Evolutionary conservation across 768 basidiomycete genomes (phyloP).

Genomic region (Podaxis carcinomalis): DNA sequence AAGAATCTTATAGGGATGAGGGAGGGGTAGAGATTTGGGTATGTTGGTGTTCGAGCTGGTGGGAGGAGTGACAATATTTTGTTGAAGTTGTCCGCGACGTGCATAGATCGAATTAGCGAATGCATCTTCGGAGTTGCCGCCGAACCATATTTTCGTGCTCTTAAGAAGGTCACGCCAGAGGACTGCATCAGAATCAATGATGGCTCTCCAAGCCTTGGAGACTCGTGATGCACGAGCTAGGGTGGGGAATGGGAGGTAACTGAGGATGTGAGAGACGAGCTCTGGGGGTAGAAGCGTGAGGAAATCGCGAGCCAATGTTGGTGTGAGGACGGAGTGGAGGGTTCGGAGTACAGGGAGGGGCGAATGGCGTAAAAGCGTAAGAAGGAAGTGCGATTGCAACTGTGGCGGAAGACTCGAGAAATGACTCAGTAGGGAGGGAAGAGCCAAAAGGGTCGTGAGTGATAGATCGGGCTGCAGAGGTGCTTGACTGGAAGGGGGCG

Average conservation of each 20-base stretch:
- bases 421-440: constrained; percentile 78
- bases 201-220: constrained; percentile 83
- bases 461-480: constrained; percentile 81
- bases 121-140: constrained; percentile 75
- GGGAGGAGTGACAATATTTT: constrained; percentile 4
- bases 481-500: constrained; percentile 54
- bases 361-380: constrained; percentile 89
- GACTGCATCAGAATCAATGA: constrained; percentile 86
- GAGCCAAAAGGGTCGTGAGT: constrained; percentile 78
- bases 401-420: constrained; percentile 77
- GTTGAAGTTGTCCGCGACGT: constrained; percentile 43
- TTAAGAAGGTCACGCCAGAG: constrained; percentile 88
- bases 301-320: constrained; percentile 92
- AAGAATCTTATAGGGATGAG: constrained; percentile 87
- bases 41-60: constrained; percentile 24
- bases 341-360: constrained; percentile 89
- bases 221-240: constrained; percentile 88
- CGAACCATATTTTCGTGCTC: constrained; percentile 85
- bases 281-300: constrained; percentile 89
- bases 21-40: constrained; percentile 55
- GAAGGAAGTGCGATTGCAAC: constrained; percentile 89
- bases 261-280: constrained; percentile 84
- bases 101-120: constrained; percentile 72
- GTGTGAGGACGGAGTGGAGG: constrained; percentile 82
- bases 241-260: constrained; percentile 76